Conservation (phyloP, 306 rosid genomes). For the Castanea sativa region DNA sequence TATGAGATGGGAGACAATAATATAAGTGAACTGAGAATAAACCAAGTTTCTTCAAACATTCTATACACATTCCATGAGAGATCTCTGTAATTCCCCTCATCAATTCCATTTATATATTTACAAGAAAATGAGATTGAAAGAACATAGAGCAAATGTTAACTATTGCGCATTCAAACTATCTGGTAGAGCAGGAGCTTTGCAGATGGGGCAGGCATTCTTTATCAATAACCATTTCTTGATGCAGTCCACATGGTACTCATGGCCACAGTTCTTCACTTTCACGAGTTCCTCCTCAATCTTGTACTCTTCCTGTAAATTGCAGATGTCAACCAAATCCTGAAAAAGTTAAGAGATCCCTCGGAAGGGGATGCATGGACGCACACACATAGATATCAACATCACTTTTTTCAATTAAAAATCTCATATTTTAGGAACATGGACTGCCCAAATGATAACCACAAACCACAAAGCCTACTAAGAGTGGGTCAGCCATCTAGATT, state of each 20-base stretch:
- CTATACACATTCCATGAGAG: not conserved
- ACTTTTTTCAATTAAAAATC: too few relatives aligned
- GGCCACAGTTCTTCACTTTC: constrained; percentile 59
- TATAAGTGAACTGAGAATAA: not conserved
- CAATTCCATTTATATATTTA: constrained; percentile 18
- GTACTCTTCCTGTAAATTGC: constrained; percentile 72
- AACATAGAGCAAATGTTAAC: not conserved
- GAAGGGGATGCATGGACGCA: not conserved
- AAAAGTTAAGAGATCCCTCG: not conserved
- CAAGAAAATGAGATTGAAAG: constrained; percentile 28
- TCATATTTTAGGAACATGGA: not conserved
- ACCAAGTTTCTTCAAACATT: not conserved
- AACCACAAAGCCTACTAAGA: not conserved
- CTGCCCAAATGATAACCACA: not conserved
- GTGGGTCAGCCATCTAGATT: not conserved
- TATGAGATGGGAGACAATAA: not conserved
- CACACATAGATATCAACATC: not conserved
- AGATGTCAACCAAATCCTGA: not conserved
- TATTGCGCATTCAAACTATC: constrained; percentile 52
- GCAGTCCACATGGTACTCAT: constrained; percentile 80
- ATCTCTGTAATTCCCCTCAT: not conserved
- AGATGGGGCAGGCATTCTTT: constrained; percentile 81
- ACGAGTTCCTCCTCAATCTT: constrained; percentile 79
- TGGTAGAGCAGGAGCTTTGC: constrained; percentile 59
- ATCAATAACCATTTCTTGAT: constrained; percentile 71